These are phyloP conservation scores for Leccinum huronense DNA, from an alignment of 1,284 basidiomycete genomes.

Conservation along the genomic window DNA sequence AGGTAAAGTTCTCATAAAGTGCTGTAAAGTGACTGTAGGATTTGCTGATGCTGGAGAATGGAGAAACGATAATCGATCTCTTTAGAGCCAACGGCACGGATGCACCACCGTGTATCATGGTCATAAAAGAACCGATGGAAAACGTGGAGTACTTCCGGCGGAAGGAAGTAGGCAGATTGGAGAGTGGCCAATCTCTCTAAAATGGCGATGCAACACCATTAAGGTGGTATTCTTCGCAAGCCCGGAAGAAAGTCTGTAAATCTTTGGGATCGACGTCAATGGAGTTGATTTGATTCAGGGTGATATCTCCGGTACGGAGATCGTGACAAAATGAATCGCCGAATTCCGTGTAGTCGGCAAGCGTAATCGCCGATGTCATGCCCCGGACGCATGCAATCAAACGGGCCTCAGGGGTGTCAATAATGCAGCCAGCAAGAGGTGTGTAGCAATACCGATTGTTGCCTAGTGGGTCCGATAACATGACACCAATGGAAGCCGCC, in stretches of 20 bases:
- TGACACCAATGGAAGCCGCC: not conserved
- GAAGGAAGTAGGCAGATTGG: not conserved
- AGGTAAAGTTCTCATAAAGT: not conserved
- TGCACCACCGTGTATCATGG: not conserved
- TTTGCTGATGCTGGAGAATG: constrained; percentile 2
- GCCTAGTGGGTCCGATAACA: not conserved
- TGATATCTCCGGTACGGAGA: not conserved
- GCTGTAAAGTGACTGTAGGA: not conserved
- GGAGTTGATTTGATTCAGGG: not conserved
- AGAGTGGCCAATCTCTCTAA: not conserved
- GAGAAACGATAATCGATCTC: not conserved
- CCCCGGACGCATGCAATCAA: not conserved
- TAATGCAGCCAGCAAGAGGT: not conserved
- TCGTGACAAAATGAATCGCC: not conserved
- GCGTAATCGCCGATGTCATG: not conserved
- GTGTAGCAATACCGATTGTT: not conserved
- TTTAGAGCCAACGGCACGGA: not conserved
- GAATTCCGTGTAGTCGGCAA: not conserved
- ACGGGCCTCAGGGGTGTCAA: not conserved
- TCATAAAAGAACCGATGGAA: not conserved
- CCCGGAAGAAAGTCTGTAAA: not conserved
- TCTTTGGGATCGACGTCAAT: not conserved
- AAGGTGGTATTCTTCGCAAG: not conserved
- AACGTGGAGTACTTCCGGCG: not conserved
- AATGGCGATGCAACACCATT: not conserved